Percentiles rank a stretch among this genome's conserved stretches.
phyloP scores from a whole-genome alignment of 129 eudicot species.

The Mikania micrantha region DNA sequence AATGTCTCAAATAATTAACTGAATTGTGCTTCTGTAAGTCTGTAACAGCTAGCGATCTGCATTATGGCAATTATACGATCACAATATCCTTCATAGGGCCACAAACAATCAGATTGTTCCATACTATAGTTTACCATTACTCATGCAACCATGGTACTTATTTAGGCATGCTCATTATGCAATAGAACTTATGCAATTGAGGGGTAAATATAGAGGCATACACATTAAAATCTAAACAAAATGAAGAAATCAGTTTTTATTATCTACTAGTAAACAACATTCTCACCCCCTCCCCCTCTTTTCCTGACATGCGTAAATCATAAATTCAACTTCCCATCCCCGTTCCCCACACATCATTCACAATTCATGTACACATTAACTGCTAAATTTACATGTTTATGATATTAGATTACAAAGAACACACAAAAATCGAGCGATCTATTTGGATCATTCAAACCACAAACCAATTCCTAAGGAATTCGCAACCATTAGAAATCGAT shows the following conservation, averaged over 20 bases:
- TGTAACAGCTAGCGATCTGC: not conserved
- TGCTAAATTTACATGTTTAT: not conserved
- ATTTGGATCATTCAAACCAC: conserved; percentile 11
- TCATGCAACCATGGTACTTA: not conserved
- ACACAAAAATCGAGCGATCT: conserved; percentile 1
- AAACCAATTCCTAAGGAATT: not conserved
- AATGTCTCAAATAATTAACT: not conserved
- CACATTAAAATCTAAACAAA: not conserved
- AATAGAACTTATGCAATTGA: not conserved
- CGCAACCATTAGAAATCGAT: not conserved
- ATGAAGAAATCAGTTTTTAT: not conserved
- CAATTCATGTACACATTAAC: not conserved
- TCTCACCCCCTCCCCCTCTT: no score
- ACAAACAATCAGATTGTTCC: not conserved
- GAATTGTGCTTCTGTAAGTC: not conserved
- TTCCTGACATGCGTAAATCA: not conserved
- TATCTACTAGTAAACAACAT: no score
- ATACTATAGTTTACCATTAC: not conserved
- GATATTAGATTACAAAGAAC: not conserved
- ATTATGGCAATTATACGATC: not conserved
- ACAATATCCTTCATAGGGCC: not conserved
- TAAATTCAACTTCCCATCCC: not conserved
- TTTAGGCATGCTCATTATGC: no score
- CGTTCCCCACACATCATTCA: not conserved
- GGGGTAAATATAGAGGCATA: no score